Percentiles rank a stretch among this genome's conserved stretches.
Conservation (phyloP, 345 rosid genomes). For the Acer campestre region DNA sequence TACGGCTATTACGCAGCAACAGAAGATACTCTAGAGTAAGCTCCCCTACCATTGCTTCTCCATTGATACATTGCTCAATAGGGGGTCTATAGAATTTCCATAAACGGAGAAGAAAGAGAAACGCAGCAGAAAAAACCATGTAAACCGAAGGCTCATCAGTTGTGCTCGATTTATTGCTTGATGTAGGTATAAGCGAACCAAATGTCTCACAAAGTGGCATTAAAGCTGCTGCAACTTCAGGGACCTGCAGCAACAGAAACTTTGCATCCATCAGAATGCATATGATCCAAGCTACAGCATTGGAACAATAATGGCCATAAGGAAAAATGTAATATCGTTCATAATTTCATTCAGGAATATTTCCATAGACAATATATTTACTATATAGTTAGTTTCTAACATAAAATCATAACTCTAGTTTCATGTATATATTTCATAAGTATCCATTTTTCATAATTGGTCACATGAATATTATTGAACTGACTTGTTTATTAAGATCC, state of each 20-base stretch:
- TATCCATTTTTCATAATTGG: neutral
- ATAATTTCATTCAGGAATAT: neutral
- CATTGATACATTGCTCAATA: conserved; percentile 39
- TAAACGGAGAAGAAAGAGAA: conserved; percentile 70
- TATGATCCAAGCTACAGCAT: neutral
- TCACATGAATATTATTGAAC: neutral
- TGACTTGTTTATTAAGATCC: neutral
- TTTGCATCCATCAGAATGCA: conserved; percentile 22
- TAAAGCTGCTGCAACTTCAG: conserved; percentile 70
- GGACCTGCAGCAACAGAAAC: conserved; percentile 43
- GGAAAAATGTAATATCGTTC: neutral
- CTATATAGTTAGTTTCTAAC: neutral
- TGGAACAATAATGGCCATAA: neutral
- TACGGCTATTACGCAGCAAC: conserved; percentile 47
- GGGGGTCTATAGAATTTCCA: conserved; percentile 76
- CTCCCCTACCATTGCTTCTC: conserved; percentile 44
- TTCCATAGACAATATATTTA: neutral
- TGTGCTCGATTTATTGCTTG: conserved; percentile 28
- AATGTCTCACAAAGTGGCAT: conserved; percentile 71
- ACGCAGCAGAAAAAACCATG: conserved; percentile 65
- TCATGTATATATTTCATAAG: neutral
- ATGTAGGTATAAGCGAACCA: conserved; percentile 57
- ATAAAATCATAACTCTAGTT: neutral
- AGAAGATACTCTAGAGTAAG: conserved; percentile 64
- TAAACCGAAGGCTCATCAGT: conserved; percentile 49